Base-by-base conservation (phyloP, 495 filamentous ascomycete genomes). In the Xylaria palmicola region DNA sequence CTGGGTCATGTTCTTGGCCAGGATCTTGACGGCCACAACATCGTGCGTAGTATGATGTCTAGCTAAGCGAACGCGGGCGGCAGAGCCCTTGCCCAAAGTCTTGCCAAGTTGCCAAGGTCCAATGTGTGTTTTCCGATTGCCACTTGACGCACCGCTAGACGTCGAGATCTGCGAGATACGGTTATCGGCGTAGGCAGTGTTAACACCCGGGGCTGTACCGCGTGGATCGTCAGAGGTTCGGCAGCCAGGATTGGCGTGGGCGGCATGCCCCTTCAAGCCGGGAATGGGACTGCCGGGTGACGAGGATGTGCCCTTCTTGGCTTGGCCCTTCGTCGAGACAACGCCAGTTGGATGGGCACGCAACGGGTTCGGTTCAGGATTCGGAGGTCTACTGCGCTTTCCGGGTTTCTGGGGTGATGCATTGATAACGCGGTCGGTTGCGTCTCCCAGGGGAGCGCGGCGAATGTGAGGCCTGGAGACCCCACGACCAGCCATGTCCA, bases 31-130 rank as follows among this genome's bases (percentile, higher is more conserved):
- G 6, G 95, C 94, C 9, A 90, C 94, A 27, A 87, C 78, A 60
- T 95, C 84, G 3, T 88, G 82, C 0, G 90, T 92, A 13, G 80
- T 72, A 17, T 80, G 81, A 75, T 98, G 92, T 60, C 87, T 86
- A 1, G 91, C 93, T 47, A 91, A 71, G 49, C 94, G 83, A 8
- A 98, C 95, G 6, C 90, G 81, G 3, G 90, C 92, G 56, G 90
- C 92, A 0, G 92, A 87, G 7, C 94, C 94, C 59, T 88, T 86
- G 0, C 94, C 94, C 47, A 98, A 78, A 0, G 88, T 93, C 69
- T 85, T 88, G 7, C 94, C 94, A 17, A 98, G 75, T 51, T 90
- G 82, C 95, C 95, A 98, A 66, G 93, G 92, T 2, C 93, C 93
- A 54, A 85, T 88, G 63, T 89, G 86, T 8, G 86, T 89, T 71